Percentiles rank a stretch among this genome's conserved stretches.
Evolutionary conservation across 164 flowering plant genomes (phyloP).

Genomic region (Stephania yunnanensis): DNA sequence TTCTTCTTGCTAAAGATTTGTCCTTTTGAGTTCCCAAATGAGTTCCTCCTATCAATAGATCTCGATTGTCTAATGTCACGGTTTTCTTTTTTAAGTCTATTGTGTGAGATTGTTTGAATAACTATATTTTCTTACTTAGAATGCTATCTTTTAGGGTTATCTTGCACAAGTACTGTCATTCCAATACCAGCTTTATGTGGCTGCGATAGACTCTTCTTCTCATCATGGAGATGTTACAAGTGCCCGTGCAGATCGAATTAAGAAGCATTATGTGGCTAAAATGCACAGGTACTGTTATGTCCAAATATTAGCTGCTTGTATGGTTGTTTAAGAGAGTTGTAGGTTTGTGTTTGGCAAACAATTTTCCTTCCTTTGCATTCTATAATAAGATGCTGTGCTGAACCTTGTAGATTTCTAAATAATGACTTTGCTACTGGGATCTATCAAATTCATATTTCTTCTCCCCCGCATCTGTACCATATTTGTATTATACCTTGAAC

Average conservation of each 20-base stretch:
- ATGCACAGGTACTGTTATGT: constrained; percentile 45
- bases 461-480: neutral
- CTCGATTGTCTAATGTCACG: no score
- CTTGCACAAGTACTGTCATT: constrained; percentile 88
- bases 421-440: neutral
- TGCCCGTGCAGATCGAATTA: constrained; percentile 71
- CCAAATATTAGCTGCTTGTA: neutral
- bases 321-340: neutral
- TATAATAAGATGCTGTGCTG: neutral
- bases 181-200: constrained; percentile 60
- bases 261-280: constrained; percentile 66
- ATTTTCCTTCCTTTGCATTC: neutral
- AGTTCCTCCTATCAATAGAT: no score
- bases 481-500: neutral
- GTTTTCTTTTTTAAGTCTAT: neutral
- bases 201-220: constrained; percentile 82
- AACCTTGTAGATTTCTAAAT: neutral
- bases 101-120: neutral
- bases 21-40: no score
- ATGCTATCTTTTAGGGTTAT: constrained; percentile 52
- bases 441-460: neutral
- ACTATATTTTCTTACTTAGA: constrained; percentile 1
- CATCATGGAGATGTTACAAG: constrained; percentile 73
- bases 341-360: constrained; percentile 2
- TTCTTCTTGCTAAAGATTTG: no score